phyloP scores from a whole-genome alignment of 805 yeast species.

The Suhomyces xylopsoci region DNA sequence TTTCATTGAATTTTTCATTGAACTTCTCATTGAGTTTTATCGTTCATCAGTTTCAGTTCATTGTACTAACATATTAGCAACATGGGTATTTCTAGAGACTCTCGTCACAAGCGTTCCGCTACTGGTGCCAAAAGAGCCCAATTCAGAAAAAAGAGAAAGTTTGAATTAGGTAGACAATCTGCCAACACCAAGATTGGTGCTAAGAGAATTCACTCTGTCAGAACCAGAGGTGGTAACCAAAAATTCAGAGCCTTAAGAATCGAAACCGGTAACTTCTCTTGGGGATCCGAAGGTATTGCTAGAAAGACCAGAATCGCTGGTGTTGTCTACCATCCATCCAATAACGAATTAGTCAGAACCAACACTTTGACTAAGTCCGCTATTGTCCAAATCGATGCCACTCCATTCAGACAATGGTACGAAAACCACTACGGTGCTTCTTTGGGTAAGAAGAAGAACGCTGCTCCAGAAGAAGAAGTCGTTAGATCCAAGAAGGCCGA shows the following conservation, averaged over 20 bases:
- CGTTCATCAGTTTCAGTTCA: too few species aligned
- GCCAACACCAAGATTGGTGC: slow-evolving; percentile 99
- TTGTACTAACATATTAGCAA: slow-evolving; percentile 33
- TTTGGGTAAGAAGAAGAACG: slow-evolving; percentile 78
- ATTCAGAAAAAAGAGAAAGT: slow-evolving; percentile 99
- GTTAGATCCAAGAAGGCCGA: slow-evolving; percentile 75
- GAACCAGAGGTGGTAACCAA: slow-evolving; percentile 99
- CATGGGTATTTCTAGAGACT: slow-evolving; percentile 99
- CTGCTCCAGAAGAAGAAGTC: slow-evolving; percentile 56
- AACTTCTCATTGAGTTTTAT: too few species aligned
- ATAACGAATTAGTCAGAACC: slow-evolving; percentile 99
- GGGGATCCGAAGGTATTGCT: slow-evolving; percentile 99
- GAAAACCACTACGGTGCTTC: slow-evolving; percentile 96
- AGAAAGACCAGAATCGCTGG: slow-evolving; percentile 98
- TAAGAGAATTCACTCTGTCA: slow-evolving; percentile 98
- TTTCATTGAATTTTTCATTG: not conserved
- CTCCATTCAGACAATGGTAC: slow-evolving; percentile 99
- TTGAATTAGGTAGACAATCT: slow-evolving; percentile 99
- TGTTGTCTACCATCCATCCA: slow-evolving; percentile 99
- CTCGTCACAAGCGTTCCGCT: slow-evolving; percentile 99
- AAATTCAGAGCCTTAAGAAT: slow-evolving; percentile 99
- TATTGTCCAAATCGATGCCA: slow-evolving; percentile 98
- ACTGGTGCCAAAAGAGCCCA: slow-evolving; percentile 99
- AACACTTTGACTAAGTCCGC: slow-evolving; percentile 99
- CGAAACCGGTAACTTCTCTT: slow-evolving; percentile 98